Base-by-base conservation (phyloP, 257 asterid genomes). In the Ocimum tenuiflorum region DNA sequence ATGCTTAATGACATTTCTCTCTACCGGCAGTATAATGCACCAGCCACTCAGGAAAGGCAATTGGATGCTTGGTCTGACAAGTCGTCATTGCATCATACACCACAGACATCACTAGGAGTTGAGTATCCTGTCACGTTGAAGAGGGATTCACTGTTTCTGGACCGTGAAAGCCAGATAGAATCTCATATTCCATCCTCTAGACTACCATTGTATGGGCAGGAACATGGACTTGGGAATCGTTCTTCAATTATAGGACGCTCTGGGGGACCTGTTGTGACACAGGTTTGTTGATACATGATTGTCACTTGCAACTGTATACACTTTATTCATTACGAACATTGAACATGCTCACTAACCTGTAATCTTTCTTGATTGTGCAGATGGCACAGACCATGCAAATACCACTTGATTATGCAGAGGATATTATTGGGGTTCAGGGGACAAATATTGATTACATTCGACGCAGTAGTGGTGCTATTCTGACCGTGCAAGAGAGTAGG, bases 361-460 rank as follows among this genome's bases (percentile, higher is more conserved):
- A 27, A 27, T n/a, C n/a, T n/a, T n/a, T n/a, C n/a, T n/a, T 62
- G 19, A 39, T 59, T 11, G 15, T 18, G 69, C 73, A 91, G 98
- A 58, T 91, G 52, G 78, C 88, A 38, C 88, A 88, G 83, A 89
- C 85, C 29, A 86, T 88, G 94, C 94, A 88, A 78, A 80, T 91
- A 63, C 96, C 98, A 19, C 85, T 88, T n/a, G 64, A 76, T 12
- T 91, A 82, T 80, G 98, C 95, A 20, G 98, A 91, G 79, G 96
- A 88, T 59, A 85, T 91, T 63, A 88, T 88, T 38, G 98, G 98
- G 56, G 79, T 82, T 64, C 86, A 77, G 27, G 95, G 98, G 27
- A 46, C 89, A 39, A 88, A 83, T 71, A 91, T 91, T 57, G 95
- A 84, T 47, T 83, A 78, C 77, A 88, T 91, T 74, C 82, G 98